A percentile compares a stretch with the other conserved stretches of the same genome.
phyloP scores from a whole-genome alignment of 352 stramenopile species.

The Aphanomyces invadans region DNA sequence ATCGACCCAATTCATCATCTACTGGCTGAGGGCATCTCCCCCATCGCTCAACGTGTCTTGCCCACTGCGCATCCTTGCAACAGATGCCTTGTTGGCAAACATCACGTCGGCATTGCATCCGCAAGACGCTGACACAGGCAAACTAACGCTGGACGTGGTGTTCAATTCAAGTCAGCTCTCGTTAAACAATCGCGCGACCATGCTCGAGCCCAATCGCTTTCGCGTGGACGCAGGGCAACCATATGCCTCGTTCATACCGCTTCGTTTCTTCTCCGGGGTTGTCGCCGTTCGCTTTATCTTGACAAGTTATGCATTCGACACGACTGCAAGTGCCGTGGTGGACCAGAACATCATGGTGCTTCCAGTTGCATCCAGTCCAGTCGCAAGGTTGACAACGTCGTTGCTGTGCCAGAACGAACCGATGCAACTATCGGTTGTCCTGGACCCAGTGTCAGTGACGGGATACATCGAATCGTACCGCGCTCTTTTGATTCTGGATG shows the following conservation, averaged over 20 bases:
- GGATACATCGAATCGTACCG: neutral
- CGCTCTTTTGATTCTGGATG: neutral
- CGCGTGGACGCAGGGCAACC: neutral
- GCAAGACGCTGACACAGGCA: neutral
- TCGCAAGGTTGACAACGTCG: neutral
- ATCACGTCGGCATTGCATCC: neutral
- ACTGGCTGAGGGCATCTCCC: neutral
- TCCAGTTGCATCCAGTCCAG: neutral
- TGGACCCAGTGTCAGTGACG: neutral
- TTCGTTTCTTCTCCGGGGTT: neutral
- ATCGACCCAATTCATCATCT: neutral
- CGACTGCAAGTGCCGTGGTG: neutral
- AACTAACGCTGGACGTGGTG: neutral
- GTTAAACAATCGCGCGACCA: neutral
- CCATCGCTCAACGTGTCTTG: neutral
- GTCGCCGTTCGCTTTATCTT: neutral
- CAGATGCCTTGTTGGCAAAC: neutral
- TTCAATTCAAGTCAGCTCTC: neutral
- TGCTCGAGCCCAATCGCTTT: neutral
- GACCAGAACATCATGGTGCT: neutral
- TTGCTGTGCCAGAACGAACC: neutral
- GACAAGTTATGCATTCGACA: neutral
- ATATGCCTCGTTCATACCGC: neutral
- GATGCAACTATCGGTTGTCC: neutral
- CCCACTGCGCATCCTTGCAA: neutral